Evolutionary conservation across 495 filamentous ascomycete genomes (phyloP).

Genomic region (Neurospora discreta): DNA sequence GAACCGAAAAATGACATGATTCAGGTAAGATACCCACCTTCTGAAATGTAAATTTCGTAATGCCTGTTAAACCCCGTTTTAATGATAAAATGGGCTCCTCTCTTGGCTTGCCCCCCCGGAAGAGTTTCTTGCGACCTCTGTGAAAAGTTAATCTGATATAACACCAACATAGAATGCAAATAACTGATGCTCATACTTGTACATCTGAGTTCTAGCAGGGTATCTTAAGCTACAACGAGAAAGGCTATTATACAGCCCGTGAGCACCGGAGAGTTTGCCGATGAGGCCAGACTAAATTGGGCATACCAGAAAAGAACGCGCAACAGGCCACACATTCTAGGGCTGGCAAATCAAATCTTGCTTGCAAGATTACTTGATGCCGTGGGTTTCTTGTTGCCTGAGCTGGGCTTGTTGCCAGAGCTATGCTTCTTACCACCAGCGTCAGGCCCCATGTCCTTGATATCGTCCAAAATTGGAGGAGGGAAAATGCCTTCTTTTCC

Average conservation of each 20-base stretch:
- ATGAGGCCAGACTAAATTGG: not conserved
- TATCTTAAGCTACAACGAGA: not conserved
- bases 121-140: not conserved
- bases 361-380: not conserved
- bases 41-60: not conserved
- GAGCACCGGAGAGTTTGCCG: not conserved
- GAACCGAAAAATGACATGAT: not conserved
- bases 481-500: constrained; percentile 33
- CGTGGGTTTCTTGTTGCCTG: not conserved
- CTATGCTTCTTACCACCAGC: not conserved
- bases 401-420: not conserved
- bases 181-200: not conserved
- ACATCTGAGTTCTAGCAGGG: not conserved
- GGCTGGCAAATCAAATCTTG: not conserved
- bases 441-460: not conserved
- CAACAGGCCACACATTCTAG: not conserved
- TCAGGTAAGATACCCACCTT: not conserved
- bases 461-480: constrained; percentile 22
- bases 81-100: not conserved
- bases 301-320: not conserved
- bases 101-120: not conserved
- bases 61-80: not conserved
- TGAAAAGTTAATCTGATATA: not conserved
- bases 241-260: not conserved
- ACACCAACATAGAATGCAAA: not conserved